These are phyloP conservation scores for Yamadazyma aaseri DNA, from an alignment of 1,139 yeast genomes.

Conservation along the genomic window DNA sequence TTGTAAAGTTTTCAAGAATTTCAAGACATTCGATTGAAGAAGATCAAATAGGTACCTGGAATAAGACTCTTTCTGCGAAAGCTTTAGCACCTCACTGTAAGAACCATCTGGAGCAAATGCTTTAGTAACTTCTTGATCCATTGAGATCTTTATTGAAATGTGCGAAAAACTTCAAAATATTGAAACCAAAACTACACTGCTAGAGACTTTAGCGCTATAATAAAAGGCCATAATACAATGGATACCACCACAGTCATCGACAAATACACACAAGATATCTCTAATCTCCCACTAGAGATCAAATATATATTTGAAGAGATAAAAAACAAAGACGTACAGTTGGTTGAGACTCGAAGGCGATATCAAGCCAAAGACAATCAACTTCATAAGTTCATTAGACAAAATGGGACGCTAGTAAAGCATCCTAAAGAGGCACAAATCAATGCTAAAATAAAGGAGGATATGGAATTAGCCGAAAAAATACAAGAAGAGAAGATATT, in stretches of 20 bases:
- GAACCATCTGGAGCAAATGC: neutral
- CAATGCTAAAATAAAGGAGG: slow-evolving; percentile 66
- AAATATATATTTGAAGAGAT: slow-evolving; percentile 80
- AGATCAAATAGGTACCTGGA: slow-evolving; percentile 17
- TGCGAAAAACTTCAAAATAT: too few relatives aligned
- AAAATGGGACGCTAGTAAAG: slow-evolving; percentile 77
- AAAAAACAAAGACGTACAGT: slow-evolving; percentile 63
- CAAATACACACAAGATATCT: slow-evolving; percentile 53
- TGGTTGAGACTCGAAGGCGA: slow-evolving; percentile 66
- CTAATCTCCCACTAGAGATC: slow-evolving; percentile 89
- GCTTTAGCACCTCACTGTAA: slow-evolving; percentile 1
- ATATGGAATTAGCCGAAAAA: slow-evolving; percentile 56
- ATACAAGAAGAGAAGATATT: slow-evolving; percentile 77
- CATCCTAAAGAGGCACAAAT: slow-evolving; percentile 80
- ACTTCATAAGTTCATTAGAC: slow-evolving; percentile 77
- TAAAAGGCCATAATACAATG: too few relatives aligned
- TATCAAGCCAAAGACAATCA: slow-evolving; percentile 72
- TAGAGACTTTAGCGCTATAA: too few relatives aligned
- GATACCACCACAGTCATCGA: slow-evolving; percentile 52
- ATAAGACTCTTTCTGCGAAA: slow-evolving; percentile 4
- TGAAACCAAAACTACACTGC: too few relatives aligned
- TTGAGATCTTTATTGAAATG: neutral
- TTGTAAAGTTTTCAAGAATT: slow-evolving; percentile 19
- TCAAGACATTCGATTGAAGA: slow-evolving; percentile 19
- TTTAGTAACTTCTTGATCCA: neutral